Evolutionary conservation across 129 eudicot genomes (phyloP).

Genomic region (Saposhnikovia divaricata): DNA sequence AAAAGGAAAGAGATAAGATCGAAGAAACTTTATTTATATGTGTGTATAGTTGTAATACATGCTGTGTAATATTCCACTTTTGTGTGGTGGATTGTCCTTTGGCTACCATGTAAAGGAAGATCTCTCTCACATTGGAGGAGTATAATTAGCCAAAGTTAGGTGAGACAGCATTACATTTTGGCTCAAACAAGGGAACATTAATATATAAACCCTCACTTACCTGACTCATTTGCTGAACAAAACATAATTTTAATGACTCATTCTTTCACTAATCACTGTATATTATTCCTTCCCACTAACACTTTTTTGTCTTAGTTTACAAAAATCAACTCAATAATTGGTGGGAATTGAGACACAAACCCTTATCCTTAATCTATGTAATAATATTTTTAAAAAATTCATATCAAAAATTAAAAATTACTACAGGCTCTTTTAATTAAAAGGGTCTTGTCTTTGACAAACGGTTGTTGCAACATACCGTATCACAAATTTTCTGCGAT

Average conservation of each 20-base stretch:
- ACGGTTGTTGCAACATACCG: too few relatives aligned
- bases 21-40: background rate
- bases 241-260: constrained; percentile 8
- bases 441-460: too few relatives aligned
- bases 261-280: constrained; percentile 11
- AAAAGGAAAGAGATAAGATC: background rate
- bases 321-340: background rate
- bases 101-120: constrained; percentile 31
- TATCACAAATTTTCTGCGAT: too few relatives aligned
- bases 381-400: too few relatives aligned
- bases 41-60: background rate
- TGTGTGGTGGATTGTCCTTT: constrained; percentile 8
- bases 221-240: constrained; percentile 22
- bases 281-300: constrained; percentile 12
- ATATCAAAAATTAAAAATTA: too few relatives aligned
- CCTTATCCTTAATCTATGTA: too few relatives aligned
- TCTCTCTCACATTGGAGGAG: constrained; percentile 17
- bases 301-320: background rate
- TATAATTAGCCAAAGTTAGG: constrained; percentile 28
- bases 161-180: constrained; percentile 13
- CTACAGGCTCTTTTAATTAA: too few relatives aligned
- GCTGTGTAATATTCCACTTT: background rate
- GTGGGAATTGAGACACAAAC: background rate
- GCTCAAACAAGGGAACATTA: background rate
- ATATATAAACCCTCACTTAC: background rate